Conservation (phyloP, 2,329 filamentous ascomycete species). For the Cryphonectria nitschkei region DNA sequence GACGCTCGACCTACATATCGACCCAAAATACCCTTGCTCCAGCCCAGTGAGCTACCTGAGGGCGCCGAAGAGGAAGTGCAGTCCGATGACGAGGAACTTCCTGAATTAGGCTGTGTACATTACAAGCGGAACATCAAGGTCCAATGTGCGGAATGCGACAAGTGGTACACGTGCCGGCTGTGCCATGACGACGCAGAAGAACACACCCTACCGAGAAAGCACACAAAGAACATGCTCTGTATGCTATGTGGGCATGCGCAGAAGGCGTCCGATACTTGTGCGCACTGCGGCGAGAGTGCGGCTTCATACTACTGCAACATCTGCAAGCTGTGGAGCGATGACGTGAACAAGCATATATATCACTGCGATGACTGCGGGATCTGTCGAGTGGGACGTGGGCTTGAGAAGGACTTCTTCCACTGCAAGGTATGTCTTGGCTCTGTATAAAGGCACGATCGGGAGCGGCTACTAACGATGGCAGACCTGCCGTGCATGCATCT, state of each 20-base stretch:
- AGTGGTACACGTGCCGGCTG: slow-evolving; percentile 93
- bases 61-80: slow-evolving; percentile 44
- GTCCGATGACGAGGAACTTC: slow-evolving; percentile 37
- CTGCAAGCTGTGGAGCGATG: slow-evolving; percentile 97
- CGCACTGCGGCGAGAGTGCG: slow-evolving; percentile 73
- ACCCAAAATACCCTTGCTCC: slow-evolving; percentile 48
- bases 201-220: slow-evolving; percentile 76
- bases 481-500: slow-evolving; percentile 93
- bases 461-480: slow-evolving; percentile 38
- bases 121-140: slow-evolving; percentile 96
- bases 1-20: slow-evolving; percentile 72
- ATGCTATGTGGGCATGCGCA: slow-evolving; percentile 93
- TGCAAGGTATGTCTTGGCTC: slow-evolving; percentile 74
- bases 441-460: neutral
- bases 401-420: slow-evolving; percentile 97
- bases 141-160: slow-evolving; percentile 86
- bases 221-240: slow-evolving; percentile 94
- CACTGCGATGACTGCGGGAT: slow-evolving; percentile 97
- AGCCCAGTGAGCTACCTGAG: slow-evolving; percentile 48
- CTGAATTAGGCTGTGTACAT: slow-evolving; percentile 79
- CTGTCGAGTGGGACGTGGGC: slow-evolving; percentile 84
- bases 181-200: slow-evolving; percentile 87
- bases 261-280: slow-evolving; percentile 76
- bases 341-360: slow-evolving; percentile 88
- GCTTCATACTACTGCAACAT: slow-evolving; percentile 92